Percentiles rank a stretch among this genome's conserved stretches.
phyloP scores from a whole-genome alignment of 768 basidiomycete genomes.

The Phallus indusiatus region DNA sequence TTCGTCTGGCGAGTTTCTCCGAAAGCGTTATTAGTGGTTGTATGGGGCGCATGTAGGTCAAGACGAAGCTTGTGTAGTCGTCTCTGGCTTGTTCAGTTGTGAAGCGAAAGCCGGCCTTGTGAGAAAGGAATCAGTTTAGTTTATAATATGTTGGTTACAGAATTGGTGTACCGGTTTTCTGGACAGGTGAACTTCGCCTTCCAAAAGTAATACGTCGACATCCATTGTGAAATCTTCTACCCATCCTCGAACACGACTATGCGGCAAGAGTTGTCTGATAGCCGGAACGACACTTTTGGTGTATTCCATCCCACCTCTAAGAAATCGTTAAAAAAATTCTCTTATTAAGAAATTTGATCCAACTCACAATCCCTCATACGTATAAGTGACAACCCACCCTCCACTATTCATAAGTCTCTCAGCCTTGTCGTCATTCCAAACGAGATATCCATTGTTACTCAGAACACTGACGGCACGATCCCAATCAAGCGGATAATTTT shows the following conservation, averaged over 20 bases:
- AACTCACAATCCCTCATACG: slow-evolving; percentile 33
- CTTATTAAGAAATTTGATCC: neutral
- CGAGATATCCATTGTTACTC: slow-evolving; percentile 17
- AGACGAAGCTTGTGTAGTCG: slow-evolving; percentile 23
- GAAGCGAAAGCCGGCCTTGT: slow-evolving; percentile 26
- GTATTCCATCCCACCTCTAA: slow-evolving; percentile 34
- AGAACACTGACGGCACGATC: slow-evolving; percentile 17
- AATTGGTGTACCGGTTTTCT: slow-evolving; percentile 28
- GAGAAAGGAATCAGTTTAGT: neutral
- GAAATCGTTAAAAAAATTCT: neutral
- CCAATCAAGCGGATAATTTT: slow-evolving; percentile 13
- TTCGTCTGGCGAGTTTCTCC: slow-evolving; percentile 22
- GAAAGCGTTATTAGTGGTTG: slow-evolving; percentile 23
- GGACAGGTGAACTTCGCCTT: slow-evolving; percentile 30
- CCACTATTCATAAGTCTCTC: slow-evolving; percentile 25
- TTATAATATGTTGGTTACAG: neutral
- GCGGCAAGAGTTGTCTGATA: slow-evolving; percentile 27
- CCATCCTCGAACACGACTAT: slow-evolving; percentile 28
- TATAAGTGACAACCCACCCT: slow-evolving; percentile 33
- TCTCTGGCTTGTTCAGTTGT: slow-evolving; percentile 23
- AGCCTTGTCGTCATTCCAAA: slow-evolving; percentile 21
- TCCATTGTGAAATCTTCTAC: slow-evolving; percentile 26
- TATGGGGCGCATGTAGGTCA: slow-evolving; percentile 22
- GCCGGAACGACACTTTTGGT: slow-evolving; percentile 33
- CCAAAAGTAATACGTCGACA: slow-evolving; percentile 31